Evolutionary conservation across 768 basidiomycete species (phyloP), one percentile per base, ranked within the genome.

Genomic region (Suillus sp.): DNA sequence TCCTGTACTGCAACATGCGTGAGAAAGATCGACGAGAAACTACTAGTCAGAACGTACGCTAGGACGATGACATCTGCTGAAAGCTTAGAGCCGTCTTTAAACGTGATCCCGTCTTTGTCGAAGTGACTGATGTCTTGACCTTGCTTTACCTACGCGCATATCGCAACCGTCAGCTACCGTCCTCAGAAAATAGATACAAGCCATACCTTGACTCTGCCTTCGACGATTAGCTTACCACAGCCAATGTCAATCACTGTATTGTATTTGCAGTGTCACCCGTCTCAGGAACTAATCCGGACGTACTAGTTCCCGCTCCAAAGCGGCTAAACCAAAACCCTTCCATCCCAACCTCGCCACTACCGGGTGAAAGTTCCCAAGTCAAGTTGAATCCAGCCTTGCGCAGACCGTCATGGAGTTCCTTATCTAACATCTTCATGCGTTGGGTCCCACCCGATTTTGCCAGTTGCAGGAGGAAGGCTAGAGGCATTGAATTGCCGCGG

Each of bases 61-160:
- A 80, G 78, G n/a, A 84, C 74, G 34, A 84, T 75, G 32, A 81
- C 73, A 65, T 84, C 83, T 37, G 77, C 80, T 27, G 78, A 70
- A 38, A 81, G 66, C 48, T 74, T 70, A 56, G 68, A 73, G 16
- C 78, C 78, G 62, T 81, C 71, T 14, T 71, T 71, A 64, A 82
- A 83, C 61, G 72, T 70, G 8, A 82, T 65, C 16, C 79, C 78
- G 76, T 78, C 67, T 74, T 77, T 70, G 78, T 80, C 64, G 79
- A 70, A 65, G 59, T 77, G 72, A 51, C 71, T 72, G 66, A 80
- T 79, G 57, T 77, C 66, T 63, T 78, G 73, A 40, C 73, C 72
- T 11, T 74, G 71, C 50, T 74, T 71, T 32, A 72, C 74, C 45
- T 75, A 71, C 73, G 4, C 25, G 10, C 37, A 38, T 54, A 6